Percentiles rank a stretch among this genome's conserved stretches.
These are phyloP conservation scores for Podila epigama DNA, from an alignment of 192 early-diverging fungal genomes.

Conservation along the genomic window DNA sequence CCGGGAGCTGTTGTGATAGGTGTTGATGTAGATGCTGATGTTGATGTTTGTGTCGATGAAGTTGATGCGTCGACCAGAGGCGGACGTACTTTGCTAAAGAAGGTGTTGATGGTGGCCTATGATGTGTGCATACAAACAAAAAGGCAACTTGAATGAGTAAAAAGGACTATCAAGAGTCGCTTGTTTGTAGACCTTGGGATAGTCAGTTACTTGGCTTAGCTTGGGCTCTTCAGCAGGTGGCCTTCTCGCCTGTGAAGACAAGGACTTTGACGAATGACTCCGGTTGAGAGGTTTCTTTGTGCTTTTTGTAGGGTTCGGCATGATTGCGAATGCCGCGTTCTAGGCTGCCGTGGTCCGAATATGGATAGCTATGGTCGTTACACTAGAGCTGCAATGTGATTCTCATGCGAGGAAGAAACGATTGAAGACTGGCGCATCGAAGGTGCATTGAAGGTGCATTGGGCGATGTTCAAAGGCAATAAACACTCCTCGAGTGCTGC, in stretches of 20 bases:
- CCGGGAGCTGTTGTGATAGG: background rate
- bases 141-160: background rate
- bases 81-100: constrained; percentile 8
- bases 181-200: too few species aligned
- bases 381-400: too few species aligned
- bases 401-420: too few species aligned
- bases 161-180: too few species aligned
- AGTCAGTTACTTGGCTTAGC: background rate
- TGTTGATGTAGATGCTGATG: background rate
- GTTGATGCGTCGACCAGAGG: background rate
- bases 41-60: background rate
- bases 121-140: background rate
- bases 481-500: too few species aligned
- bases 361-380: too few species aligned
- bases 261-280: background rate
- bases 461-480: too few species aligned
- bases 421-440: too few species aligned
- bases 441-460: too few species aligned
- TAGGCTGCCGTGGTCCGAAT: too few species aligned
- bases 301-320: too few species aligned
- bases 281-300: background rate
- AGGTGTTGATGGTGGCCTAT: constrained; percentile 14
- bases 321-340: too few species aligned
- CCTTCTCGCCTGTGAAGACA: background rate
- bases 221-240: background rate